These are phyloP conservation scores for Harringtonia aguacate DNA, from an alignment of 2,329 filamentous ascomycete species.

Conservation along the genomic window DNA sequence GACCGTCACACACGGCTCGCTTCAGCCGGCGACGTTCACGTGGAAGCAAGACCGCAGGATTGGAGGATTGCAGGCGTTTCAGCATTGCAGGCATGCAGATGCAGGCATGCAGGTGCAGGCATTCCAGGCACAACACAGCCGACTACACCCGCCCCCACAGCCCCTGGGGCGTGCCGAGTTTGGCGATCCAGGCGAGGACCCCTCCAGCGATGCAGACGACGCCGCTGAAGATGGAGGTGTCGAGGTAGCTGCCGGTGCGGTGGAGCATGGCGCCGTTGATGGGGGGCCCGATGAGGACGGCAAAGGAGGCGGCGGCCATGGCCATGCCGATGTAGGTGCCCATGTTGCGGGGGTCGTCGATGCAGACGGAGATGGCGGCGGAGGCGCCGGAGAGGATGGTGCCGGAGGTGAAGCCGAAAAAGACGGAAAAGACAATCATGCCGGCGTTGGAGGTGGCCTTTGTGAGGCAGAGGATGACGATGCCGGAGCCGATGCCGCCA, in stretches of 20 bases:
- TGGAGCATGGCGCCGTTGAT: slow-evolving; percentile 32
- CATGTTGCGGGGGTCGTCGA: slow-evolving; percentile 34
- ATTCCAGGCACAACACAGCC: neutral
- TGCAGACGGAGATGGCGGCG: slow-evolving; percentile 24
- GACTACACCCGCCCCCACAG: slow-evolving; percentile 8
- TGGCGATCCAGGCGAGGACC: slow-evolving; percentile 7
- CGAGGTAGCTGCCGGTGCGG: slow-evolving; percentile 23
- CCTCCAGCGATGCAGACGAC: slow-evolving; percentile 21
- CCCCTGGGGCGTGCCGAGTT: slow-evolving; percentile 19
- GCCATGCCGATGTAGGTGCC: slow-evolving; percentile 38
- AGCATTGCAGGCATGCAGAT: too few species aligned
- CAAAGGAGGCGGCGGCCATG: slow-evolving; percentile 25
- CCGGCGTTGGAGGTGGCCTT: slow-evolving; percentile 9
- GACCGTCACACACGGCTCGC: too few species aligned
- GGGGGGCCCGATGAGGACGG: slow-evolving; percentile 31
- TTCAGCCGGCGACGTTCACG: too few species aligned
- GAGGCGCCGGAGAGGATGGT: slow-evolving; percentile 24
- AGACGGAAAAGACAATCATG: slow-evolving; percentile 11
- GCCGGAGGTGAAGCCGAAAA: slow-evolving; percentile 16
- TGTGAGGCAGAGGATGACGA: slow-evolving; percentile 20
- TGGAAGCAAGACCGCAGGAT: too few species aligned
- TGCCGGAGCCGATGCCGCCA: slow-evolving; percentile 10
- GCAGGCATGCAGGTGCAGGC: too few species aligned
- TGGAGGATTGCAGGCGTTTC: too few species aligned
- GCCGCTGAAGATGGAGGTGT: slow-evolving; percentile 27